These are phyloP conservation scores for Phytophthora foliorum DNA, from an alignment of 352 stramenopile species.

Conservation along the genomic window DNA sequence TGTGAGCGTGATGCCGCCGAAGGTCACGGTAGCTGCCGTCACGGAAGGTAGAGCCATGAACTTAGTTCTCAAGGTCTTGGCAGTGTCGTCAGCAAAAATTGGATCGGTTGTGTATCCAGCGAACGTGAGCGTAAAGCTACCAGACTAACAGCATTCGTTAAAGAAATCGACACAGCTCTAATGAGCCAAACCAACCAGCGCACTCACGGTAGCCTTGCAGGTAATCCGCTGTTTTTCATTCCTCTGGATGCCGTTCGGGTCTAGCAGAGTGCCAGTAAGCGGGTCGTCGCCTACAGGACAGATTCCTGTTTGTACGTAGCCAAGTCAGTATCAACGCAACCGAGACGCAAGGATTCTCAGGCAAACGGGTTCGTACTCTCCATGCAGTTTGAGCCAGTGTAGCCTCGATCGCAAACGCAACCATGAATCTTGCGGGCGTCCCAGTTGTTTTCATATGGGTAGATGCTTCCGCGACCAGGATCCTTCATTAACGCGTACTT, in stretches of 20 bases:
- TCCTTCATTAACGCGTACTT: conserved; percentile 69
- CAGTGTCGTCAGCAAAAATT: conserved; percentile 70
- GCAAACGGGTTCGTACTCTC: conserved; percentile 46
- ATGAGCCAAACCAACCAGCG: background rate
- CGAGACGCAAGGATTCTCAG: no score
- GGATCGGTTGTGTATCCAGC: conserved; percentile 75
- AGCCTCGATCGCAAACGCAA: conserved; percentile 89
- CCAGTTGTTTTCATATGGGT: conserved; percentile 79
- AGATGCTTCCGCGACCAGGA: conserved; percentile 54
- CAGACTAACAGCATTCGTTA: conserved; percentile 41
- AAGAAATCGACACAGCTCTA: background rate
- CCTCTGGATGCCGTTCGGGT: conserved; percentile 69
- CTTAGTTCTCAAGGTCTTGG: conserved; percentile 57
- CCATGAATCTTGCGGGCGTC: conserved; percentile 87
- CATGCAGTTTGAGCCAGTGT: conserved; percentile 76
- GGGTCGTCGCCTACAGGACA: conserved; percentile 91
- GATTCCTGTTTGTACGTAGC: conserved; percentile 33
- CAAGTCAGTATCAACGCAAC: background rate
- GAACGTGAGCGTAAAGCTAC: conserved; percentile 90
- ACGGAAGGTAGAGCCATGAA: conserved; percentile 71
- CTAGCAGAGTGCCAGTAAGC: conserved; percentile 76
- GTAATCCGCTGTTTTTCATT: conserved; percentile 77
- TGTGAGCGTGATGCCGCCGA: conserved; percentile 70
- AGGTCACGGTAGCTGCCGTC: conserved; percentile 71
- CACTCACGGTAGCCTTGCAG: conserved; percentile 75